These are phyloP conservation scores for Chamaecrista fasciculata DNA, from an alignment of 306 rosid species.

Conservation along the genomic window DNA sequence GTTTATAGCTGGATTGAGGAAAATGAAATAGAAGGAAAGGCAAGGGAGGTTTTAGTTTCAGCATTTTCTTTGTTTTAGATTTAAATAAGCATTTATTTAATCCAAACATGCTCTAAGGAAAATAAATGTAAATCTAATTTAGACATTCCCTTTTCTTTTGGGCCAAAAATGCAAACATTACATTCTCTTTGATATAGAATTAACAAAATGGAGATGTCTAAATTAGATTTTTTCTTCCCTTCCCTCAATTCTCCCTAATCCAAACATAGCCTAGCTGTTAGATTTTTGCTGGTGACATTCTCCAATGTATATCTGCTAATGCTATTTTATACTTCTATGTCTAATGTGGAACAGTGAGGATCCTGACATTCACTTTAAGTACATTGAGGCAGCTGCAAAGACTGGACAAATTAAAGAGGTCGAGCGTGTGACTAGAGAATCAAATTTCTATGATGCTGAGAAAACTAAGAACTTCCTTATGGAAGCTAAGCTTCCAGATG, in stretches of 20 bases:
- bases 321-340: conserved; percentile 22
- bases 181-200: no score
- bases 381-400: conserved; percentile 98
- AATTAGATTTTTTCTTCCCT: background rate
- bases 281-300: conserved; percentile 13
- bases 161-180: no score
- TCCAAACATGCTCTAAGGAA: background rate
- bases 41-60: background rate
- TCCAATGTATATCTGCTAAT: conserved; percentile 24
- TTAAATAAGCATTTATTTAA: background rate
- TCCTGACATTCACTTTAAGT: conserved; percentile 99
- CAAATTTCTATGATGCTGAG: conserved; percentile 93
- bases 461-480: conserved; percentile 93
- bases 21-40: no score
- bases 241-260: background rate
- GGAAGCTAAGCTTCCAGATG: conserved; percentile 99
- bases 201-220: background rate
- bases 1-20: background rate
- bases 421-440: conserved; percentile 98
- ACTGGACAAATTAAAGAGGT: conserved; percentile 99
- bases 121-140: background rate
- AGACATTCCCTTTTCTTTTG: no score
- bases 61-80: background rate
- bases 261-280: background rate
- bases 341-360: conserved; percentile 84